A percentile compares a stretch with the other conserved stretches of the same genome.
Conservation (phyloP, 768 basidiomycete species). For the Russula earlei region DNA sequence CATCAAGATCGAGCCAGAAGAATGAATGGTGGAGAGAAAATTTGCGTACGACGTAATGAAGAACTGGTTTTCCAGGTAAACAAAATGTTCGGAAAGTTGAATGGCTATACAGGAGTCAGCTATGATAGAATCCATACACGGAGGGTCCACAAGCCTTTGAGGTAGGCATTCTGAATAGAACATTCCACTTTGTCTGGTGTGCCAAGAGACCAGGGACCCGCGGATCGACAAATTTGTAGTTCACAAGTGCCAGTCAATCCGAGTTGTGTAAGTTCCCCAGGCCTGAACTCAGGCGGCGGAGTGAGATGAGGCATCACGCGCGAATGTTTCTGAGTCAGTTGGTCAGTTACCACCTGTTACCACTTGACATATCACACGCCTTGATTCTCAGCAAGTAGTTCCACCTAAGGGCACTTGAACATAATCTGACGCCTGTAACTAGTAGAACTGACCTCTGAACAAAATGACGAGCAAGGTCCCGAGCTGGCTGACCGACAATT, state of each 20-base stretch:
- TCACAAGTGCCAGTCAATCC: constrained; percentile 95
- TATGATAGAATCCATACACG: background rate
- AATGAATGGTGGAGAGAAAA: background rate
- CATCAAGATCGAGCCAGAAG: background rate
- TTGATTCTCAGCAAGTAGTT: constrained; percentile 90
- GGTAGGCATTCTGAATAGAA: constrained; percentile 91
- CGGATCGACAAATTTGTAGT: constrained; percentile 91
- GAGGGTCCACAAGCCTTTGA: constrained; percentile 49
- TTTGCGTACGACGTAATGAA: constrained; percentile 74
- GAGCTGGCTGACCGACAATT: constrained; percentile 90
- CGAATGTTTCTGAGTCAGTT: constrained; percentile 68
- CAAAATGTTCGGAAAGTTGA: constrained; percentile 89
- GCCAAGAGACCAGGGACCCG: constrained; percentile 94
- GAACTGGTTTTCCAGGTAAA: constrained; percentile 96
- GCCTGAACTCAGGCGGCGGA: constrained; percentile 87
- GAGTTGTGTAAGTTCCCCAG: constrained; percentile 64
- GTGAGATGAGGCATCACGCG: constrained; percentile 86
- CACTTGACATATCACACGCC: constrained; percentile 34
- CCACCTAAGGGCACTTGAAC: constrained; percentile 48
- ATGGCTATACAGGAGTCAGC: constrained; percentile 46
- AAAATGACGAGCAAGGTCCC: constrained; percentile 92
- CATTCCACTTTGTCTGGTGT: constrained; percentile 76
- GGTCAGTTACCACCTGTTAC: background rate
- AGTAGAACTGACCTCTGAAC: constrained; percentile 57
- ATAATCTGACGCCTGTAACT: background rate